phyloP scores from a whole-genome alignment of 768 basidiomycete species.

The Sarcodon aspratus region DNA sequence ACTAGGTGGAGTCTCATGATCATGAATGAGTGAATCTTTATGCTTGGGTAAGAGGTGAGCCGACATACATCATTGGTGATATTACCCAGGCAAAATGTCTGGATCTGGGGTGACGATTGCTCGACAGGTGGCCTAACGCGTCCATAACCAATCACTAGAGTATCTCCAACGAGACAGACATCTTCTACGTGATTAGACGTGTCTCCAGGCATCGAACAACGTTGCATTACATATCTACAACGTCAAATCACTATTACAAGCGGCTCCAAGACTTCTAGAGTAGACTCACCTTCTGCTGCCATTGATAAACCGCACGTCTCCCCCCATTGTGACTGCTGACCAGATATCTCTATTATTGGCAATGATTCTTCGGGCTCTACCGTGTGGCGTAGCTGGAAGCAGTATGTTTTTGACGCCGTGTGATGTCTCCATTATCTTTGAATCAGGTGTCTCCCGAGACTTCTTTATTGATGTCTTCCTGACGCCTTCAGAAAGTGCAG shows the following conservation, averaged over 20 bases:
- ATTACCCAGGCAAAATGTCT: background rate
- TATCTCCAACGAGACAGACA: constrained; percentile 29
- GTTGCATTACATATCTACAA: constrained; percentile 8
- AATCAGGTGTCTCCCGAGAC: too few relatives aligned
- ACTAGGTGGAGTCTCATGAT: background rate
- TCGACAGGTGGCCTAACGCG: background rate
- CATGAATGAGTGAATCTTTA: too few relatives aligned
- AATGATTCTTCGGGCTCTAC: background rate
- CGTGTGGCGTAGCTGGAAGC: background rate
- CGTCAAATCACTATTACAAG: constrained; percentile 7
- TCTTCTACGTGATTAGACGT: constrained; percentile 32
- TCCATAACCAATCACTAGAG: constrained; percentile 30
- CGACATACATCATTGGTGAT: too few relatives aligned
- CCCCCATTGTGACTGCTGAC: constrained; percentile 15
- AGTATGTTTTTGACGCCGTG: background rate
- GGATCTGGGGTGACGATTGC: background rate
- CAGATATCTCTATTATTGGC: background rate
- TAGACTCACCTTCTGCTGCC: constrained; percentile 9
- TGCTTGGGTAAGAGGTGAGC: too few relatives aligned
- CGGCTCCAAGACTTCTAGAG: constrained; percentile 2
- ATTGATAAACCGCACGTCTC: constrained; percentile 17
- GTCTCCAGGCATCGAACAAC: constrained; percentile 24
- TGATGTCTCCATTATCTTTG: too few relatives aligned
- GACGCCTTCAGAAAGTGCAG: too few relatives aligned
- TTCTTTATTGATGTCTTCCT: too few relatives aligned